Evolutionary conservation across 805 yeast species (phyloP).

Genomic region (Lipomyces anomalus): DNA sequence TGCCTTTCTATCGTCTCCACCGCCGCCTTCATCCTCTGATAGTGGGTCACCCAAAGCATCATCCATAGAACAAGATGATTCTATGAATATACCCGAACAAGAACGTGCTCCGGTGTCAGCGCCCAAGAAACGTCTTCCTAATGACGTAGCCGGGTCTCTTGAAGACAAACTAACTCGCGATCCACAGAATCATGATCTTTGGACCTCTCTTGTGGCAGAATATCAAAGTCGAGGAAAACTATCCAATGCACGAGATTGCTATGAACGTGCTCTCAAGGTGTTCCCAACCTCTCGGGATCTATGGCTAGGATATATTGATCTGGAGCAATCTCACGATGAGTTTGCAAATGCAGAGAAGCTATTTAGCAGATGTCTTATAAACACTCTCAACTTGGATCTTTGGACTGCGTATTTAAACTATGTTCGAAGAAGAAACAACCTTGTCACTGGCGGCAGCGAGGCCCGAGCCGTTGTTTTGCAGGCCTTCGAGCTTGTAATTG

Average conservation of each 20-base stretch:
- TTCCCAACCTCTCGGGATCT: slow-evolving; percentile 46
- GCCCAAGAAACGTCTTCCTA: slow-evolving; percentile 31
- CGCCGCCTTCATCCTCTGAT: too few species aligned
- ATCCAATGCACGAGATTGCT: slow-evolving; percentile 54
- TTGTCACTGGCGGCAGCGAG: slow-evolving; percentile 72
- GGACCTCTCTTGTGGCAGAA: slow-evolving; percentile 50
- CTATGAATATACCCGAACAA: too few species aligned
- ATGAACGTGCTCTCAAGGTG: slow-evolving; percentile 52
- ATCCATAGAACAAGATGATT: too few species aligned
- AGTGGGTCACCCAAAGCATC: too few species aligned
- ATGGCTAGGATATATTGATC: slow-evolving; percentile 71
- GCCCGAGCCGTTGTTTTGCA: slow-evolving; percentile 67
- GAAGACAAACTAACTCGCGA: slow-evolving; percentile 49
- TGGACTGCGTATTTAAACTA: slow-evolving; percentile 76
- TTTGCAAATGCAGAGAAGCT: slow-evolving; percentile 59
- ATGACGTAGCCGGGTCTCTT: slow-evolving; percentile 54
- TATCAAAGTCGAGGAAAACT: slow-evolving; percentile 50
- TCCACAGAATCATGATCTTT: slow-evolving; percentile 49
- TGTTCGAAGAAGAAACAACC: slow-evolving; percentile 59
- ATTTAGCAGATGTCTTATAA: slow-evolving; percentile 58
- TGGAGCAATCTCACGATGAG: slow-evolving; percentile 60
- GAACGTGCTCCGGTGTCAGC: slow-evolving; percentile 5
- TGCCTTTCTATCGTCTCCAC: too few species aligned
- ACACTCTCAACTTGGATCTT: slow-evolving; percentile 57
- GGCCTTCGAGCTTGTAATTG: slow-evolving; percentile 79